Evolutionary conservation across 1,139 yeast genomes (phyloP), one percentile per base, ranked within the genome.

Genomic region (Saccharomyces hybrid): DNA sequence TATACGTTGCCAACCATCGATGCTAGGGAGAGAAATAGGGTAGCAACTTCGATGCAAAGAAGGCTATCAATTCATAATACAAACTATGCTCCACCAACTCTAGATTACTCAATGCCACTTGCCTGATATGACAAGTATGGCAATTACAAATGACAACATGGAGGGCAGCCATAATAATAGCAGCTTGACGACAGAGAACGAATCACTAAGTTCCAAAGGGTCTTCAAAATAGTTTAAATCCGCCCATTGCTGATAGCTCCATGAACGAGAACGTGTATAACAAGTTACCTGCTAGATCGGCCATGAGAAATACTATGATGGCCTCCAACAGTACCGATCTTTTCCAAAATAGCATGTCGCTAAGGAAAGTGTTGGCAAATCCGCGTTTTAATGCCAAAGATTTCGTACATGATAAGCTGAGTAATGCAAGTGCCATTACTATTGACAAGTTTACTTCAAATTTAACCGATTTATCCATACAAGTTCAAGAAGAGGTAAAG

Each of bases 371-470:
- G 28, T 63, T 74, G 16, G 64, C 71, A 3, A 71, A 73, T 34
- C 70, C 73, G 2, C 58, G 68, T 7, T 78, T 78, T 58, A 75
- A 79, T 59, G 81, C 86, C 2, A 77, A 77, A 50, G 62, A 71
- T 4, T 83, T 78, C 64, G 81, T 87, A 14, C 74, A 78, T 14
- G 72, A 75, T 7, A 80, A 82, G 56, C 69, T 86, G 56, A 74
- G 81, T 14, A 81, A 81, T 55, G 90, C 91, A 0, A 80, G 86
- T 2, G 91, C 93, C 1, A 75, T 82, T 0, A 89, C 85, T 59
- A 84, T 89, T 48, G 89, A 87, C 60, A 82, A 80, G 56, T 88
- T 85, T 68, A 83, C 84, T 54, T 80, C 83, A 42, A 77, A 78
- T 53, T 75, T 89, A 58, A 65, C 74, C 3, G 73, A 77, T 48